Evolutionary conservation across 2,329 filamentous ascomycete genomes (phyloP).

Genomic region (Didymella pinodella): DNA sequence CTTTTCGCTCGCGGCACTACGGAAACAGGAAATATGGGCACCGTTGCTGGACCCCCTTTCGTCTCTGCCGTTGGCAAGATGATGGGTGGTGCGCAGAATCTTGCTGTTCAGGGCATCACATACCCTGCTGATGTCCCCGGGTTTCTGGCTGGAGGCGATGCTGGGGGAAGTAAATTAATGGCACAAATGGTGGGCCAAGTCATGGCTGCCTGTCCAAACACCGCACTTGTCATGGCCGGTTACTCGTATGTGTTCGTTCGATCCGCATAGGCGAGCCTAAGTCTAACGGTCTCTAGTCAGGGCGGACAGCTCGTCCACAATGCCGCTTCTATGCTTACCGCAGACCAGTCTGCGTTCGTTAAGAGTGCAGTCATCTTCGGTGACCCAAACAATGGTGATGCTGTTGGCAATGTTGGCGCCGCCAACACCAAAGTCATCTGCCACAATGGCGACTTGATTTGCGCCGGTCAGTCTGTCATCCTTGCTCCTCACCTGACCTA

Average conservation of each 20-base stretch:
- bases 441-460: slow-evolving; percentile 48
- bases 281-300: slow-evolving; percentile 36
- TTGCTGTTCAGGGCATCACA: slow-evolving; percentile 63
- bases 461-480: slow-evolving; percentile 40
- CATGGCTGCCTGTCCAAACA: slow-evolving; percentile 54
- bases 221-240: slow-evolving; percentile 57
- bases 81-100: slow-evolving; percentile 52
- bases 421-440: slow-evolving; percentile 47
- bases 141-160: slow-evolving; percentile 58
- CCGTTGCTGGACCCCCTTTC: slow-evolving; percentile 60
- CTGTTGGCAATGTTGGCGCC: slow-evolving; percentile 44
- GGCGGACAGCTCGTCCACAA: slow-evolving; percentile 57
- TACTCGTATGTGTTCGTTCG: slow-evolving; percentile 53
- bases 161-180: slow-evolving; percentile 56
- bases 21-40: slow-evolving; percentile 62
- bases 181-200: slow-evolving; percentile 52
- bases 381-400: slow-evolving; percentile 47
- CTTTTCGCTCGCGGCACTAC: slow-evolving; percentile 66
- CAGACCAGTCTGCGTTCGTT: slow-evolving; percentile 35
- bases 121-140: slow-evolving; percentile 59
- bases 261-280: background rate
- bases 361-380: slow-evolving; percentile 49
- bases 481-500: slow-evolving; percentile 49
- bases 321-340: slow-evolving; percentile 47
- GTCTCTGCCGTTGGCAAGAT: slow-evolving; percentile 55